Base-by-base conservation (phyloP, 2,329 filamentous ascomycete genomes). In the Sarocladiaceae sp. region DNA sequence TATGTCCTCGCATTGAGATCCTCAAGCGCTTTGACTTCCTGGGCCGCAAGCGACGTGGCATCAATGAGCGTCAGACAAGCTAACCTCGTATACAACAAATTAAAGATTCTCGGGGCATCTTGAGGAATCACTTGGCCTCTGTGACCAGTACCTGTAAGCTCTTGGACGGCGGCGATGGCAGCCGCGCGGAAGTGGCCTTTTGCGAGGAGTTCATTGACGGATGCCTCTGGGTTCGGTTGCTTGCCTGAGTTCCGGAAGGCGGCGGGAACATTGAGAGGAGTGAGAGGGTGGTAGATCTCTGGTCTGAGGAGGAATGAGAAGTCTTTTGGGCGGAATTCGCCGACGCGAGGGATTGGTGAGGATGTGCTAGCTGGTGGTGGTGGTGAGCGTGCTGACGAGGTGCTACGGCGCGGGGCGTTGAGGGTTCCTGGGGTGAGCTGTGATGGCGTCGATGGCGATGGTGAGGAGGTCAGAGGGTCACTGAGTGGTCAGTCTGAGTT, bases 11-110 rank as follows among this genome's bases (percentile, higher is more conserved):
- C 70, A 20, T 76, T 76, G 61, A 86, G 69, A 60, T 86, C 83
- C 60, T 84, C 80, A 2, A 86, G 71, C 2, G 78, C 79, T 60
- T 84, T 83, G 26, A 80, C 81, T 62, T 86, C 83, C 60, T 86
- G 86, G 37, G 72, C 85, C 15, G 86, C 89, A 33, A 89, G 71
- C n/a, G 81, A 65, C 4, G 80, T 83, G 53, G 87, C 83, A 55
- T 88, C 86, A 42, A 92, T 85, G 2, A 97, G 77, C 35, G 90
- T 88, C 6, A 97, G 76, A 62, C 88, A 95, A 17, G 88, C 84
- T 0, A 97, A 77, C 2, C 93, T 84, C 1, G 85, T 87, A 69
- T 96, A 92, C 2, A 96, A 74, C 15, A 97, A 75, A 35, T 79
- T 72, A 61, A 97, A 90, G 50, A 97, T 89, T 20, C 78, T 75